Base-by-base conservation (phyloP, 2,329 filamentous ascomycete species). In the Boeremia lycopersici region DNA sequence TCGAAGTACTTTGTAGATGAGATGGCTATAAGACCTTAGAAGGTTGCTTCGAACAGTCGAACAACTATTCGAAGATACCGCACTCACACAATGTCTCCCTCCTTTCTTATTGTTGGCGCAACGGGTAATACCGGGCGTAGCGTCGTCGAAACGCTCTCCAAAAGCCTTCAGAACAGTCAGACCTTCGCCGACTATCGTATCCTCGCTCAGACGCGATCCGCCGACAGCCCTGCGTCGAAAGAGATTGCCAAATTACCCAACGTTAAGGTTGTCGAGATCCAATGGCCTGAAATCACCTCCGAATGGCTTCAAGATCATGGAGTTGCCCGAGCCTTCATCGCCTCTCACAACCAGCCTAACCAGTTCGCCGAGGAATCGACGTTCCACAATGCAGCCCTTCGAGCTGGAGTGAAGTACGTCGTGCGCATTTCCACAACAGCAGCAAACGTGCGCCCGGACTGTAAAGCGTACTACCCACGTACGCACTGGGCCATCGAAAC, bases 331-430 rank as follows among this genome's bases (percentile, higher is more conserved):
- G 56, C 47, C 11, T 65, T 61, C 52, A 61, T 65, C 19, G 59
- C 61, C 4, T 46, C 62, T 6, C 62, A 65, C 53, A 62, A 62
- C 35, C 40, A 39, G 35, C 63, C 61, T 12, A 59, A 53, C 25
- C 61, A 61, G 23, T 65, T 62, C 39, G 55, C 53, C 17, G 63
- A 64, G 17, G 63, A 65, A 53, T 64, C 57, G 4, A 55, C 49
- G 15, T 59, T 65, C 38, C 57, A 54, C 33, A 5, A 56, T 12
- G 57, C 55, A 19, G 38, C 40, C 15, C 51, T 62, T 1, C 17
- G 13, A 6, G 62, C 61, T n/a, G 57, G 48, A 17, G 61, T 62
- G 6, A 29, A 64, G 29, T 65, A 65, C 29, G 59, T 65, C 0
- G 61, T 62, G 12, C 48, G 53, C 15, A 61, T 64, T 34, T 62